These are phyloP conservation scores for Spathaspora passalidarum DNA, from an alignment of 805 yeast genomes.

Conservation along the genomic window DNA sequence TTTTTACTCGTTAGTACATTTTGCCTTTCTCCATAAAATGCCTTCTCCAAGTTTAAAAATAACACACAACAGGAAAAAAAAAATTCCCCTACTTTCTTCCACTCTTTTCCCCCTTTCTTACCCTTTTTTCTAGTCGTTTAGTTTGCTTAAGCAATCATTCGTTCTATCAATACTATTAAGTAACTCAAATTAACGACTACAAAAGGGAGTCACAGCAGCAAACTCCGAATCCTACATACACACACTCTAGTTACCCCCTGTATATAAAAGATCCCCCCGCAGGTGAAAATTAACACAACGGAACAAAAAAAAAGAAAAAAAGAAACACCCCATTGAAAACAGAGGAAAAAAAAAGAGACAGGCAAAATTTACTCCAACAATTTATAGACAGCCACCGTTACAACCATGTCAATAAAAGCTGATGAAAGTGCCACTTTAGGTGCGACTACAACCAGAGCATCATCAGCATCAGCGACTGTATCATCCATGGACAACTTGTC, in stretches of 20 bases:
- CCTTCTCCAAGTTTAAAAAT: background rate
- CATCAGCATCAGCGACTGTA: background rate
- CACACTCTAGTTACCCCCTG: background rate
- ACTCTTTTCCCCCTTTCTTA: background rate
- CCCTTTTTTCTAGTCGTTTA: background rate
- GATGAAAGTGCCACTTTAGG: background rate
- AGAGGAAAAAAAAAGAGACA: background rate
- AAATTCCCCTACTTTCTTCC: background rate
- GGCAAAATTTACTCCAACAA: background rate
- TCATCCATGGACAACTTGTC: background rate
- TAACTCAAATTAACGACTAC: background rate
- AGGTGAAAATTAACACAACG: background rate
- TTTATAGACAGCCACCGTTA: background rate
- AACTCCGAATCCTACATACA: too few species aligned
- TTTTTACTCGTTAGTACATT: too few species aligned
- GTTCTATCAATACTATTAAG: background rate
- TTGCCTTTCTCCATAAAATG: background rate
- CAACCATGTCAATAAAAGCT: constrained; percentile 1
- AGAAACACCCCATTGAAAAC: background rate
- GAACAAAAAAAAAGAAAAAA: background rate
- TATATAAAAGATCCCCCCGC: background rate
- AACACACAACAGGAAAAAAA: background rate
- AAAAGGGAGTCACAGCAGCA: too few species aligned
- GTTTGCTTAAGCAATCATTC: background rate
- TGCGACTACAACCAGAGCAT: background rate